A percentile compares a stretch with the other conserved stretches of the same genome.
Conservation (phyloP, 208 protist genomes). For the Acanthamoeba royreba region DNA sequence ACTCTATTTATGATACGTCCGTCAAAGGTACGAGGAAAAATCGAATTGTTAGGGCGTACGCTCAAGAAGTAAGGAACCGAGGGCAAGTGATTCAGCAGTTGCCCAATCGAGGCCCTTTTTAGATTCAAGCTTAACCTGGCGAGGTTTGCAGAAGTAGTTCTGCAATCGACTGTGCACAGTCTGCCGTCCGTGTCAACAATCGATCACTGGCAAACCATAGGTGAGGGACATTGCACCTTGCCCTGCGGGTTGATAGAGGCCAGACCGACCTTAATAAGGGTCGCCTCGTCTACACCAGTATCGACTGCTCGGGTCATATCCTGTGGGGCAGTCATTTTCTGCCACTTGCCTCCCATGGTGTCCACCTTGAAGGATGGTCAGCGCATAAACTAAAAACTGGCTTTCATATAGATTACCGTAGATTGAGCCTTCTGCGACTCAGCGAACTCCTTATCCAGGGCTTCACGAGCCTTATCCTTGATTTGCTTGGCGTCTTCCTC, state of each 20-base stretch:
- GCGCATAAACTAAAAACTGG: neutral
- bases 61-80: constrained; percentile 67
- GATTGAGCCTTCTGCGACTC: neutral
- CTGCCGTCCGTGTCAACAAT: too few relatives aligned
- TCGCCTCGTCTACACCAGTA: constrained; percentile 30
- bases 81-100: constrained; percentile 71
- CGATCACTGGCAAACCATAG: too few relatives aligned
- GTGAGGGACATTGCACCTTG: neutral
- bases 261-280: constrained; percentile 1
- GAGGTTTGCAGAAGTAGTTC: constrained; percentile 37
- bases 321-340: neutral
- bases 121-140: constrained; percentile 57
- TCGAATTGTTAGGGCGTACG: neutral
- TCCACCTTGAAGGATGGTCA: constrained; percentile 14
- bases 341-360: constrained; percentile 58
- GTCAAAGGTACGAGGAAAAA: too few relatives aligned
- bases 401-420: neutral
- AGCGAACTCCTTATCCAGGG: neutral
- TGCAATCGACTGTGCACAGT: constrained; percentile 54
- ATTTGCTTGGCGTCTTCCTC: neutral
- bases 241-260: constrained; percentile 43
- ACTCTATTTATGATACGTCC: too few relatives aligned
- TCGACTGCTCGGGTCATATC: neutral
- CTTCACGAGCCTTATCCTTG: neutral
- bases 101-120: constrained; percentile 72